Evolutionary conservation across 2,329 filamentous ascomycete species (phyloP).

Genomic region (Mariannaea elegans): DNA sequence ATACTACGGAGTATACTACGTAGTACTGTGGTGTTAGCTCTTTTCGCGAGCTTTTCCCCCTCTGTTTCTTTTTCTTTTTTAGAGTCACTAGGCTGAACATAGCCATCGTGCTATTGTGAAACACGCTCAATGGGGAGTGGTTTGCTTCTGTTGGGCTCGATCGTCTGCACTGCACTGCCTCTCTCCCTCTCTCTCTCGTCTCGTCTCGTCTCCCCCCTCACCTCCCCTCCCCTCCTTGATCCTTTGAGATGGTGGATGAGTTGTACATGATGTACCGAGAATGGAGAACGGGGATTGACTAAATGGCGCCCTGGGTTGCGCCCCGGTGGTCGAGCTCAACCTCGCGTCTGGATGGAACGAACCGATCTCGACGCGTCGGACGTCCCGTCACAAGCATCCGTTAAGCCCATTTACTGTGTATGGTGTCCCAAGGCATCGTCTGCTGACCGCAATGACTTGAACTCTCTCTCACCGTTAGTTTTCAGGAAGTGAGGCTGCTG

Average conservation of each 20-base stretch:
- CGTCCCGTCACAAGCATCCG: not conserved
- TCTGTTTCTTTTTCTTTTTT: not conserved
- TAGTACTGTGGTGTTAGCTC: too few species aligned
- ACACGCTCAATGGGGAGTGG: conserved; percentile 7
- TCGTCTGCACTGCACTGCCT: conserved; percentile 11
- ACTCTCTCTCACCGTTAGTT: not conserved
- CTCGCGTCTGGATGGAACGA: not conserved
- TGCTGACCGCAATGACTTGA: too few species aligned
- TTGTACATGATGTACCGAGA: not conserved
- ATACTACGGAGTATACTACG: too few species aligned
- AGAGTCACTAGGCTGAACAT: conserved; percentile 4
- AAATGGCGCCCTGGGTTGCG: not conserved
- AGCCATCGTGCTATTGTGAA: conserved; percentile 19
- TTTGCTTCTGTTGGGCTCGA: not conserved
- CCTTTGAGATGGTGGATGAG: not conserved
- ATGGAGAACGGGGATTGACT: conserved; percentile 1
- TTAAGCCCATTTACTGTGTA: not conserved
- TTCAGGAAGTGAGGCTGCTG: not conserved
- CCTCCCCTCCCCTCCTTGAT: not conserved
- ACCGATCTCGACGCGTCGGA: not conserved
- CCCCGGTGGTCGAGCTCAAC: conserved; percentile 10
- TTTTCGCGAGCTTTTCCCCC: conserved; percentile 5
- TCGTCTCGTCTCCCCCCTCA: not conserved
- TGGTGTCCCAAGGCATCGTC: too few species aligned
- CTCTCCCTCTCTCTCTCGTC: not conserved